A percentile compares a stretch with the other conserved stretches of the same genome.
Conservation (phyloP, 805 yeast species). For the Saccharomyces mikatae region DNA sequence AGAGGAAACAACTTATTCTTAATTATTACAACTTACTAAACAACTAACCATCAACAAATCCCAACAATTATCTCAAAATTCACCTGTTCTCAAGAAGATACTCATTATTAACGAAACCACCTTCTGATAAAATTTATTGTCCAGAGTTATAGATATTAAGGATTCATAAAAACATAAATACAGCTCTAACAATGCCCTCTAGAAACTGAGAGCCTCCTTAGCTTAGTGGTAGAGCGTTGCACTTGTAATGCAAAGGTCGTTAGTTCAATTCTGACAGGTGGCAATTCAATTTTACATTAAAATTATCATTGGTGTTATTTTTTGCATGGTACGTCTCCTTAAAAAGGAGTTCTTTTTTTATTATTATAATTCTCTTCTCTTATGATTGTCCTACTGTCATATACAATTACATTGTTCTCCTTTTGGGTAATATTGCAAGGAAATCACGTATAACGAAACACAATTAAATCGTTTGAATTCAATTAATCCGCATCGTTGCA, state of each 20-base stretch:
- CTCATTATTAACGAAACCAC: too few species aligned
- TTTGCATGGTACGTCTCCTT: too few species aligned
- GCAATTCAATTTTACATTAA: slow-evolving; percentile 33
- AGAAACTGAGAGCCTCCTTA: slow-evolving; percentile 59
- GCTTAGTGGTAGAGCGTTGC: slow-evolving; percentile 99
- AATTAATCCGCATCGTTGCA: background rate
- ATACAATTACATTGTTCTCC: background rate
- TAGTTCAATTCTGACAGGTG: slow-evolving; percentile 86
- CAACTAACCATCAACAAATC: too few species aligned
- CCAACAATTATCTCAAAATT: too few species aligned
- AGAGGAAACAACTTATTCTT: too few species aligned
- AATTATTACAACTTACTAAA: too few species aligned
- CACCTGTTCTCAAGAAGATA: too few species aligned
- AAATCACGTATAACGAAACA: background rate
- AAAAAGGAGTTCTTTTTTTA: too few species aligned
- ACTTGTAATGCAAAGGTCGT: slow-evolving; percentile 99
- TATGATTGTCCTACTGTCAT: background rate
- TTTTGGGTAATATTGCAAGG: background rate
- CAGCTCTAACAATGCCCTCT: too few species aligned
- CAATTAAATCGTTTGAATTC: background rate
- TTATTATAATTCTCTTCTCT: background rate
- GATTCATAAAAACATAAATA: too few species aligned
- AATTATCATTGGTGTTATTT: too few species aligned
- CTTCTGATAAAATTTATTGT: too few species aligned
- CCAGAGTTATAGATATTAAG: background rate